These are phyloP conservation scores for Mortierella sp. DNA, from an alignment of 371 early-diverging fungal species.

Conservation along the genomic window DNA sequence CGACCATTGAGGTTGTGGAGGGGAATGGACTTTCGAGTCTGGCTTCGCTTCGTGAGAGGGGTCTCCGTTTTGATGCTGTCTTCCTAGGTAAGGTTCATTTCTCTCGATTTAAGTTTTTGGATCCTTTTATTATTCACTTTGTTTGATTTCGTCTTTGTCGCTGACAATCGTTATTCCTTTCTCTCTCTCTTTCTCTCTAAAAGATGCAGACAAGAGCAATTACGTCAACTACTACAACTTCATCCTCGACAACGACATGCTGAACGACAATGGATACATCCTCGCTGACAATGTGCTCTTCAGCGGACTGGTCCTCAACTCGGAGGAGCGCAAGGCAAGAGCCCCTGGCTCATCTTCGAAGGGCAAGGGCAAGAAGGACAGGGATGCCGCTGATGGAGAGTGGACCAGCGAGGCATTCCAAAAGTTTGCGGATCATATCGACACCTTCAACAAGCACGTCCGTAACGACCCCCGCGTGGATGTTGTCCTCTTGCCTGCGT, in stretches of 20 bases:
- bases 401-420: conserved; percentile 8
- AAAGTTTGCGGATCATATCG: conserved; percentile 61
- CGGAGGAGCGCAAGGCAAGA: neutral
- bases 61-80: conserved; percentile 63
- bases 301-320: conserved; percentile 33
- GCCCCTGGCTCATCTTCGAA: neutral
- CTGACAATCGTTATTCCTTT: neutral
- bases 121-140: neutral
- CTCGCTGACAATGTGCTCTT: conserved; percentile 70
- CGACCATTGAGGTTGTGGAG: conserved; percentile 42
- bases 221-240: conserved; percentile 68
- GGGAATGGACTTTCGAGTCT: conserved; percentile 51
- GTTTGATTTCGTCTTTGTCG: neutral
- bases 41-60: conserved; percentile 30
- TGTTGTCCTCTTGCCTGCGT: conserved; percentile 71
- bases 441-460: conserved; percentile 77
- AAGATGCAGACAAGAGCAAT: conserved; percentile 75
- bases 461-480: conserved; percentile 72
- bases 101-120: neutral
- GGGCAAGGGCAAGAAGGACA: neutral
- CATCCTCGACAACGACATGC: conserved; percentile 64
- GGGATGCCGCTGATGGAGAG: neutral
- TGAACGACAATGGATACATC: conserved; percentile 66
- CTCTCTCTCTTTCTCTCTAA: neutral
- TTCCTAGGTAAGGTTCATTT: conserved; percentile 64